Evolutionary conservation across 2,329 filamentous ascomycete genomes (phyloP).

Genomic region (Aspergillus chevalieri): DNA sequence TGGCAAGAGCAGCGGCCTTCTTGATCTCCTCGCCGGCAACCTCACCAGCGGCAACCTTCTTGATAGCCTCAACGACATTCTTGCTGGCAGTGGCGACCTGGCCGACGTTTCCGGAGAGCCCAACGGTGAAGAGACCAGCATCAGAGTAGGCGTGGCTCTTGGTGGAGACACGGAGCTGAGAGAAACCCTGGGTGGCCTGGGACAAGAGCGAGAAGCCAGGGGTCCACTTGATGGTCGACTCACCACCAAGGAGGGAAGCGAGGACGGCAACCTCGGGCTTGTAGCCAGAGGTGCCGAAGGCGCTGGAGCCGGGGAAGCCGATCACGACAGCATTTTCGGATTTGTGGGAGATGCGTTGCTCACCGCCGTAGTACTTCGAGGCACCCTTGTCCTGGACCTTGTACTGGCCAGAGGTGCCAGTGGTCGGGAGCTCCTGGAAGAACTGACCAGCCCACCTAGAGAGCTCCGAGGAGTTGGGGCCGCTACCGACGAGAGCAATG

Average conservation of each 20-base stretch:
- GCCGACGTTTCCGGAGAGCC: conserved; percentile 67
- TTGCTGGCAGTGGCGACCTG: conserved; percentile 69
- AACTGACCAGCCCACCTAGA: conserved; percentile 90
- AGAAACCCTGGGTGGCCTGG: conserved; percentile 64
- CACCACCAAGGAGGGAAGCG: conserved; percentile 78
- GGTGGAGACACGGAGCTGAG: conserved; percentile 64
- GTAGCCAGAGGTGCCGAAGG: conserved; percentile 62
- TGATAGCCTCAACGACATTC: conserved; percentile 72
- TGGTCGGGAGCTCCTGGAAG: conserved; percentile 65
- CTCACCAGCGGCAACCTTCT: conserved; percentile 69
- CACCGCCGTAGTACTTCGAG: conserved; percentile 87
- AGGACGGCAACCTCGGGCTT: conserved; percentile 89
- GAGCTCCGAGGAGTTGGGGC: conserved; percentile 68
- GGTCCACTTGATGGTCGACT: conserved; percentile 92
- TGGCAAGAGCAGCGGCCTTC: conserved; percentile 88
- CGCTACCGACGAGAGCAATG: conserved; percentile 85
- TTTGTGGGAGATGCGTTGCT: conserved; percentile 77
- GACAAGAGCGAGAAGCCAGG: conserved; percentile 84
- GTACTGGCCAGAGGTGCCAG: conserved; percentile 44
- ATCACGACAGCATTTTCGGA: conserved; percentile 79
- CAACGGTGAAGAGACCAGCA: conserved; percentile 79
- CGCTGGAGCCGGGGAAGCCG: conserved; percentile 85
- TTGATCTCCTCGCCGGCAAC: conserved; percentile 77
- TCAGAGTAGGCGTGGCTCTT: conserved; percentile 86
- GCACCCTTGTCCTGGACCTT: conserved; percentile 55